Conservation (phyloP, 2,329 filamentous ascomycete species). For the Fusarium nematophilum region DNA sequence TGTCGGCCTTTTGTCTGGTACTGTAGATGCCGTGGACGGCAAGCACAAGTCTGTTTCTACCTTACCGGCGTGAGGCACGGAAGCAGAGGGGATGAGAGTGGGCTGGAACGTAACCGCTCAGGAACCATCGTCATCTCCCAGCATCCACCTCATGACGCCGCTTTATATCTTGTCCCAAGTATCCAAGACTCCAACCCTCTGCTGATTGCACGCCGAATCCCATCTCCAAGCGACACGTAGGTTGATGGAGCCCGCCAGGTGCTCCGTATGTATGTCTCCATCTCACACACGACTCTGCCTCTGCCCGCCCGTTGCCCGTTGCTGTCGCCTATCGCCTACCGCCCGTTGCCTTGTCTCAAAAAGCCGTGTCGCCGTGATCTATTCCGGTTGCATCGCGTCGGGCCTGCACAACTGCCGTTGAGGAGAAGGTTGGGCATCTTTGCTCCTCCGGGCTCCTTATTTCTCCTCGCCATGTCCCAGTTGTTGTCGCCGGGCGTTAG, state of each 20-base stretch:
- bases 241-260: conserved; percentile 37
- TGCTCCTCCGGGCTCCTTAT: conserved; percentile 32
- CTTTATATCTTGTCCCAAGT: conserved; percentile 43
- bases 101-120: conserved; percentile 26
- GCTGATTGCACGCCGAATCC: conserved; percentile 30
- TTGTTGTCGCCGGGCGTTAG: conserved; percentile 20
- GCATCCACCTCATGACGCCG: conserved; percentile 30
- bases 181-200: conserved; percentile 36
- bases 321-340: too few species aligned
- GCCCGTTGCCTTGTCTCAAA: conserved; percentile 26
- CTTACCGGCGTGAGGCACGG: conserved; percentile 28
- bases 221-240: conserved; percentile 42
- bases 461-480: conserved; percentile 32
- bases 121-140: conserved; percentile 31
- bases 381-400: conserved; percentile 31
- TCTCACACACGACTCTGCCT: too few species aligned
- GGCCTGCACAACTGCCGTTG: conserved; percentile 33
- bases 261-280: conserved; percentile 17
- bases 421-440: conserved; percentile 38
- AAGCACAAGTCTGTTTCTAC: conserved; percentile 20
- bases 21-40: conserved; percentile 19
- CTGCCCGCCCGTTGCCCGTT: too few species aligned
- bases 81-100: conserved; percentile 19
- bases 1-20: conserved; percentile 24
- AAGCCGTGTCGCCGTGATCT: conserved; percentile 26